Conservation (phyloP, 768 basidiomycete species). For the Suillus brevipes region DNA sequence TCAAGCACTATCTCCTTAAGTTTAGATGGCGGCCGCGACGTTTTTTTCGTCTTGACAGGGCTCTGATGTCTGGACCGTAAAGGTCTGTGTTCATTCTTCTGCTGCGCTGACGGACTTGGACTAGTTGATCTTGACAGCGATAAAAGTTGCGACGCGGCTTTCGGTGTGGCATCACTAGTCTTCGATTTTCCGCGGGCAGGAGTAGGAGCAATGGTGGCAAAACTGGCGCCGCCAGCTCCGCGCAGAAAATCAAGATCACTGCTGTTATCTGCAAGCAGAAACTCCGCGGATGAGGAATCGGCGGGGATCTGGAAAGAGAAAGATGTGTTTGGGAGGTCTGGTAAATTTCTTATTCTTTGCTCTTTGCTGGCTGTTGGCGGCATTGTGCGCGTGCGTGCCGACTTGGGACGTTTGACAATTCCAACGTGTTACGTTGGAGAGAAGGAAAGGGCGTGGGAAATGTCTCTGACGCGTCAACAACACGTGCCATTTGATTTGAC, state of each 20-base stretch:
- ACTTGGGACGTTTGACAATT: background rate
- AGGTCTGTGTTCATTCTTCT: conserved; percentile 10
- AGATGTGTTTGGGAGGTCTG: conserved; percentile 48
- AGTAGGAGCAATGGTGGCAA: conserved; percentile 33
- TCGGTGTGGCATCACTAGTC: conserved; percentile 44
- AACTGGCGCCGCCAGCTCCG: conserved; percentile 38
- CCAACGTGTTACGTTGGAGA: background rate
- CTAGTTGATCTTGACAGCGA: conserved; percentile 13
- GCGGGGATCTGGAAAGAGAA: conserved; percentile 53
- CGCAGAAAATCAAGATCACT: conserved; percentile 41
- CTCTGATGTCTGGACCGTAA: conserved; percentile 17
- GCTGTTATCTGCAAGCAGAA: conserved; percentile 44
- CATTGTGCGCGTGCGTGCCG: conserved; percentile 23
- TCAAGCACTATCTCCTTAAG: conserved; percentile 4
- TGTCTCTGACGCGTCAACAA: conserved; percentile 23
- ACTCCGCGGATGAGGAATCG: conserved; percentile 30
- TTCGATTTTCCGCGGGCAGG: conserved; percentile 36
- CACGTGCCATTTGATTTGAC: conserved; percentile 28
- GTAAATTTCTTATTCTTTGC: conserved; percentile 54
- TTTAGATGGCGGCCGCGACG: conserved; percentile 5
- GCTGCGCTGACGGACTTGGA: conserved; percentile 19
- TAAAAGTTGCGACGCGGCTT: conserved; percentile 20
- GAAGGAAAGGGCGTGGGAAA: conserved; percentile 23
- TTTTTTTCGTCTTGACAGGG: conserved; percentile 16
- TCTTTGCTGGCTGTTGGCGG: conserved; percentile 32